Base-by-base conservation (phyloP, 2,329 filamentous ascomycete genomes). In the Aspergillus pseudonomiae region DNA sequence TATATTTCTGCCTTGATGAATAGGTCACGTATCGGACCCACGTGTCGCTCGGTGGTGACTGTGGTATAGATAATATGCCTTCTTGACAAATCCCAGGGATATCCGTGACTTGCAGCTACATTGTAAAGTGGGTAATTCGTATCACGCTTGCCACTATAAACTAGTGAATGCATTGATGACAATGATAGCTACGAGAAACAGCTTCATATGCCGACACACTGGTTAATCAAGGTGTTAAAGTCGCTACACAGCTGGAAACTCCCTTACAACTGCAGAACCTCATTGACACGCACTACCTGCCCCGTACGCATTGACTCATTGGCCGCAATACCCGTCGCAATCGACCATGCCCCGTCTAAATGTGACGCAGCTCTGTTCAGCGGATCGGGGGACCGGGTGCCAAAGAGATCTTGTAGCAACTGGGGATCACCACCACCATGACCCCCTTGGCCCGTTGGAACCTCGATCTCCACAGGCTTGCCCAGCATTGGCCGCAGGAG, bases 361-460 rank as follows among this genome's bases (percentile, higher is more conserved):
- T 88, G 85, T 62, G 82, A 86, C 2, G 86, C 86, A 0, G 85
- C 85, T 1, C 86, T 78, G 74, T 81, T 82, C 62, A 81, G 81
- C 75, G 84, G 78, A 69, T 88, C 85, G 0, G 64, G 57, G 3
- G 50, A 59, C 1, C 41, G 58, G 3, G 82, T 81, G 0, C 85
- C 86, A 69, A 89, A 88, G 12, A 89, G 61, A 67, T 89, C 86
- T 36, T 84, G 81, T 36, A 89, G 69, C 58, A 89, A 66, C 0
- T 87, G 82, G 0, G 81, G 80, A 66, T 89, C 87, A 0, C 87
- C 86, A 3, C 87, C 87, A 1, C 87, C 87, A 62, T 89, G 87
- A 0, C 85, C 86, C 0, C 87, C 87, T 7, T 65, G 59, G 10
- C 82, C 82, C 4, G 83, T 80, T 0, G 78, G 76, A 28, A 89